phyloP scores from a whole-genome alignment of 352 stramenopile genomes.

The Phytophthora constricta region DNA sequence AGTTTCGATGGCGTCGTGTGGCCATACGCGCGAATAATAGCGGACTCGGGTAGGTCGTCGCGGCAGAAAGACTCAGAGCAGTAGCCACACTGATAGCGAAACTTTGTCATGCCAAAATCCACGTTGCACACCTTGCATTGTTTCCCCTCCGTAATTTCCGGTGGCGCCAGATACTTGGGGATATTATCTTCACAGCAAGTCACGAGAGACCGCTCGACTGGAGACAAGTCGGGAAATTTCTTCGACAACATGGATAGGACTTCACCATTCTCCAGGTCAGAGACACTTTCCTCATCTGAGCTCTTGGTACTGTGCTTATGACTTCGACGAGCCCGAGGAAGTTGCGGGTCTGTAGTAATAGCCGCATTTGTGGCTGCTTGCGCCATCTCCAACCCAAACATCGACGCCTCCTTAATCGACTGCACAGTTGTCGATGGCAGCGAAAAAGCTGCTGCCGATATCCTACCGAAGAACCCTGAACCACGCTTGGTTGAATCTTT shows the following conservation, averaged over 20 bases:
- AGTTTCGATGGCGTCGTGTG: conserved; percentile 65
- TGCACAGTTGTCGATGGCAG: conserved; percentile 72
- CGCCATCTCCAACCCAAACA: conserved; percentile 76
- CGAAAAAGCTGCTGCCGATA: conserved; percentile 63
- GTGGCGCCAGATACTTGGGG: conserved; percentile 55
- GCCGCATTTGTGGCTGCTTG: conserved; percentile 69
- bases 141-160: conserved; percentile 68
- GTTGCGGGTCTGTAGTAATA: conserved; percentile 57
- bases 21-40: conserved; percentile 72
- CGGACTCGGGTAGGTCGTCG: conserved; percentile 65
- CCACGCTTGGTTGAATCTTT: conserved; percentile 24
- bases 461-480: conserved; percentile 66
- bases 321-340: conserved; percentile 24
- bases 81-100: conserved; percentile 85
- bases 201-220: conserved; percentile 75
- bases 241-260: conserved; percentile 79
- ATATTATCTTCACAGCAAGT: conserved; percentile 67
- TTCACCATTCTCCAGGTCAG: conserved; percentile 13
- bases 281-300: conserved; percentile 33
- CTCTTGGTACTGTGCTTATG: conserved; percentile 10
- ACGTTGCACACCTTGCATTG: conserved; percentile 72
- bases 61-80: conserved; percentile 83
- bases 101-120: conserved; percentile 86
- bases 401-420: conserved; percentile 77
- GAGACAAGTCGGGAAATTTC: conserved; percentile 76